A percentile compares a stretch with the other conserved stretches of the same genome.
Evolutionary conservation across 1,139 yeast species (phyloP).

Genomic region (Debaryomyces coudertii): DNA sequence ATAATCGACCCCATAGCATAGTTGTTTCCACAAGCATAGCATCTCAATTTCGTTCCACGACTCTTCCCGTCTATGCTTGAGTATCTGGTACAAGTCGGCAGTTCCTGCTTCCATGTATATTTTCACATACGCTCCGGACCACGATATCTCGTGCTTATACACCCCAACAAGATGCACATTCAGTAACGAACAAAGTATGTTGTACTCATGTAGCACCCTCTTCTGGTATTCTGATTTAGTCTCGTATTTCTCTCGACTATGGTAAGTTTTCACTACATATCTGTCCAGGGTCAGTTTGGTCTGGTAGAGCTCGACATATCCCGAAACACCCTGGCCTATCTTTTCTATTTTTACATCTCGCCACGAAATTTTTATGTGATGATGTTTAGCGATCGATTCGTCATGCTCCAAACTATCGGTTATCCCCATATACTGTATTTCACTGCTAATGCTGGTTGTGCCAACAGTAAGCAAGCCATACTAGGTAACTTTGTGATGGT

Average conservation of each 20-base stretch:
- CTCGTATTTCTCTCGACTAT: conserved; percentile 39
- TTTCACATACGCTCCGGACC: conserved; percentile 23
- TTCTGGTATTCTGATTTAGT: conserved; percentile 35
- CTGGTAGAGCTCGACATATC: conserved; percentile 39
- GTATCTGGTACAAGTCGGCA: conserved; percentile 22
- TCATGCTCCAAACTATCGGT: not conserved
- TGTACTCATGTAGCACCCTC: conserved; percentile 43
- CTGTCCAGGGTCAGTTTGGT: conserved; percentile 16
- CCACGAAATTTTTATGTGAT: conserved; percentile 8
- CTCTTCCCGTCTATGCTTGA: conserved; percentile 1
- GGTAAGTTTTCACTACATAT: conserved; percentile 48
- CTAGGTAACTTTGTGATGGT: not conserved
- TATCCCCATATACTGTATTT: not conserved
- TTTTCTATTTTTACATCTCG: conserved; percentile 9
- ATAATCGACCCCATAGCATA: conserved; percentile 34
- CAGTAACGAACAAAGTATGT: conserved; percentile 26
- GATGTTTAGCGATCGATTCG: not conserved
- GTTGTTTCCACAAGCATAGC: conserved; percentile 39
- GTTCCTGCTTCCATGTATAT: conserved; percentile 41
- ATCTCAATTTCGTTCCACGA: conserved; percentile 19
- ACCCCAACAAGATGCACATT: conserved; percentile 42
- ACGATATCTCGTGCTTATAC: conserved; percentile 26
- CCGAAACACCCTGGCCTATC: conserved; percentile 46
- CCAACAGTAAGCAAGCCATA: conserved; percentile 3
- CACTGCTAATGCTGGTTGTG: not conserved